Evolutionary conservation across 192 early-diverging fungal genomes (phyloP), one percentile per base, ranked within the genome.

Genomic region (Backusella tuberculispora): DNA sequence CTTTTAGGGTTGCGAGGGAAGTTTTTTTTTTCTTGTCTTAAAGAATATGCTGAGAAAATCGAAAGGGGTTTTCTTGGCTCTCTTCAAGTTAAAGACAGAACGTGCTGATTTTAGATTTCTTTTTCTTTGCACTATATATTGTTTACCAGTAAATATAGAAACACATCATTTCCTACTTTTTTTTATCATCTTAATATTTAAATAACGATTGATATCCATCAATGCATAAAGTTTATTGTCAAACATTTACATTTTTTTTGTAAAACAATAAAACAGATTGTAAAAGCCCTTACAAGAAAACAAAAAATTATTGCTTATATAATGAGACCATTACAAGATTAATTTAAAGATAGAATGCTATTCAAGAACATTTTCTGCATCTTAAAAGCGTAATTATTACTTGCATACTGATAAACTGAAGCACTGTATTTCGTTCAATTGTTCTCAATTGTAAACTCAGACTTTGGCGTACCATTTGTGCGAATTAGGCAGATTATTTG

Each of bases 401-500:
- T 10, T 60, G 53, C 53, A 26, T 60, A 24, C 13, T 60, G 53
- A 60, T 60, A 60, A 19, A 24, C 21, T 24, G 26, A 60, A 60
- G 21, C 26, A 21, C 21, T 60, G 21, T 60, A 53, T 53, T 60
- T 26, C 24, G 10, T 60, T 60, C 53, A 60, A 60, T 60, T 60
- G 53, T 60, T 60, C 19, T 60, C 53, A 29, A 60, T 24, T 60
- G 19, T 24, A 4, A 60, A 60, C 53, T 60, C 53, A 60, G 19
- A 60, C 53, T 60, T 60, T 24, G 21, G 53, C 53, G 26, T 60
- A 60, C 53, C 53, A 26, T 60, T 60, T 60, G 53, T 60, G 53
- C 21, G 21, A 53, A 53, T 53, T 53, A 53, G 8, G 50, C 50
- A 53, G 50, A 53, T 53, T 53, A 53, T 24, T 19, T 8, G 50